A percentile compares a stretch with the other conserved stretches of the same genome.
Evolutionary conservation across 2,329 filamentous ascomycete species (phyloP).

Genomic region (Arthrobotrys musiformis): DNA sequence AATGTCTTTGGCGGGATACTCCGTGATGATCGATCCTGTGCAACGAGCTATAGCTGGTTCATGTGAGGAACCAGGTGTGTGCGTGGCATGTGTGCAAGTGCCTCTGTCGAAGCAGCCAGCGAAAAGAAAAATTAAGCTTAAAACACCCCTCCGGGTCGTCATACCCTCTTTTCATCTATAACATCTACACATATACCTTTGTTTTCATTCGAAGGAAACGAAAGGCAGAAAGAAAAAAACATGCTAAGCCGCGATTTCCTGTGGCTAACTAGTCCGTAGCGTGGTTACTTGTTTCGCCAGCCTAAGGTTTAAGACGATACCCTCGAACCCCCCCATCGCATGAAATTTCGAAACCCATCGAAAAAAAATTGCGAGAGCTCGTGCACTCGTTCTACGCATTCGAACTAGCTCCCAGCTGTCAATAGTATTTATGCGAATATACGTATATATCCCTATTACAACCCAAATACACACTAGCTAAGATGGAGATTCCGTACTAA

Average conservation of each 20-base stretch:
- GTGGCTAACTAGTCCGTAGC: too few relatives aligned
- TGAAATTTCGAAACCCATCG: neutral
- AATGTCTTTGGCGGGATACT: constrained; percentile 24
- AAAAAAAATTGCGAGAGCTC: constrained; percentile 43
- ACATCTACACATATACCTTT: neutral
- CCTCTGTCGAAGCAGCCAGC: too few relatives aligned
- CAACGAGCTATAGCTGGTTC: neutral
- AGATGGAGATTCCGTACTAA: constrained; percentile 5
- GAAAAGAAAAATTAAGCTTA: constrained; percentile 36
- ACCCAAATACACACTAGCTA: too few relatives aligned
- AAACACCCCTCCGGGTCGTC: constrained; percentile 34
- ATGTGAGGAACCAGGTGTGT: neutral
- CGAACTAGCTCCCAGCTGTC: constrained; percentile 39
- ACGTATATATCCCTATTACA: too few relatives aligned
- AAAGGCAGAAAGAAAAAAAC: neutral
- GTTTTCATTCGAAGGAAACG: neutral
- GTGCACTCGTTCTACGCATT: constrained; percentile 35
- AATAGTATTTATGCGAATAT: constrained; percentile 14
- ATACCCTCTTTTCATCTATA: neutral
- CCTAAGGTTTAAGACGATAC: neutral
- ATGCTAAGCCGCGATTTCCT: constrained; percentile 8
- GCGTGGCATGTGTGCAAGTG: neutral
- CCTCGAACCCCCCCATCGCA: constrained; percentile 8
- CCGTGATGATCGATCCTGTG: constrained; percentile 22
- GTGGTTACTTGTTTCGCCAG: neutral